Evolutionary conservation across 2,329 filamentous ascomycete species (phyloP), one percentile per base, ranked within the genome.

Genomic region (Hypoxylon sp.): DNA sequence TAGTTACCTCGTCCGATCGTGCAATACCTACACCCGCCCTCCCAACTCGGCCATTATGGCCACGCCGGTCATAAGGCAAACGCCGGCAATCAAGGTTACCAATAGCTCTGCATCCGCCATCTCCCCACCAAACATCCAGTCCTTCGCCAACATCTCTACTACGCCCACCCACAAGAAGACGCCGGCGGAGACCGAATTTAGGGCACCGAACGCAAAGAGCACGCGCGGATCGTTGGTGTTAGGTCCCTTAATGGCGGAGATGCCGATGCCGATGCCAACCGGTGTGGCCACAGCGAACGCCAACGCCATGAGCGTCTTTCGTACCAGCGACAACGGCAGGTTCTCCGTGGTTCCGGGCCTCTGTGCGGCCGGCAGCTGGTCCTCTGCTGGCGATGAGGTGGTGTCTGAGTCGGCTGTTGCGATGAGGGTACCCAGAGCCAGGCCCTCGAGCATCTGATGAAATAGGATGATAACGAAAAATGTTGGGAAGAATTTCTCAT

Each of bases 151-250:
- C 90, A 94, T 93, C 79, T 93, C 91, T 0, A 93, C 91, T 1
- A 93, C 78, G 1, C 90, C 90, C 1, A 93, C 91, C 90, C 91
- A 94, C n/a, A 91, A 80, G 30, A 94, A 81, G 45, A 95, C 92
- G 26, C 91, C 91, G 0, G 91, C 90, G 0, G 88, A 91, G 8
- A 93, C 74, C 4, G 91, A 89, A 75, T 94, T 89, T 1, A 94
- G 81, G 0, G 90, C 92, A 0, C 91, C 91, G 33, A 93, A 87
- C 2, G 91, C 88, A 44, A 93, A 78, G 40, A 93, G 81, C 0
- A 91, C 93, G 1, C 83, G 82, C 2, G 82, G 84, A 70, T 92
- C 85, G 71, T 91, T 93, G 3, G 90, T 91, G 71, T 94, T 93
- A 79, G 93, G 93, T 7, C 82, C 76, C 36, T 89, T 79, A 26